A percentile compares a stretch with the other conserved stretches of the same genome.
Evolutionary conservation across 106 monocot species (phyloP).

Genomic region (Narthecium ossifragum): DNA sequence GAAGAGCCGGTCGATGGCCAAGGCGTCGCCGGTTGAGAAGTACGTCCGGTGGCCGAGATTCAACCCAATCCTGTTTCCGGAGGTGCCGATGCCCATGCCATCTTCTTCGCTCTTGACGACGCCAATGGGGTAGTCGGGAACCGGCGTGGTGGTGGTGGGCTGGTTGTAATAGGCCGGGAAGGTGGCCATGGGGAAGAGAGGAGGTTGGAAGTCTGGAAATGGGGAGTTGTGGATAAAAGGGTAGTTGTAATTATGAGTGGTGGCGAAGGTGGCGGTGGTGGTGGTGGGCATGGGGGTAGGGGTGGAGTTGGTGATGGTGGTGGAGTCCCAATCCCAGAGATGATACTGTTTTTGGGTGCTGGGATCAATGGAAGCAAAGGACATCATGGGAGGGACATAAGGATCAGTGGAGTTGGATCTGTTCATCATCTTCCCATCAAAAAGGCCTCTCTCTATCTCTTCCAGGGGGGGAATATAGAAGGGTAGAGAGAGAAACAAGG

Average conservation of each 20-base stretch:
- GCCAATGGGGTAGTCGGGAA: neutral
- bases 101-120: slow-evolving; percentile 1
- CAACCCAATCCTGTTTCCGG: slow-evolving; percentile 15
- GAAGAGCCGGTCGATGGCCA: slow-evolving; percentile 22
- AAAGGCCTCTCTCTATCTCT: too few species aligned
- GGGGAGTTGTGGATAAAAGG: neutral
- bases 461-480: neutral
- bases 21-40: slow-evolving; percentile 23
- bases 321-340: too few species aligned
- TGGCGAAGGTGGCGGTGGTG: neutral
- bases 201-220: too few species aligned
- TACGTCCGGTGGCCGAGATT: slow-evolving; percentile 44
- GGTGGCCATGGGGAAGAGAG: slow-evolving; percentile 2
- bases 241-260: neutral
- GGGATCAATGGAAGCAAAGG: neutral
- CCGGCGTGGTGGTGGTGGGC: neutral
- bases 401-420: slow-evolving; percentile 6
- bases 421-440: slow-evolving; percentile 16
- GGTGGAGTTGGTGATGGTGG: neutral
- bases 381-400: slow-evolving; percentile 4
- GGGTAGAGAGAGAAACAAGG: neutral
- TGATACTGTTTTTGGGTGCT: too few species aligned
- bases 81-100: neutral
- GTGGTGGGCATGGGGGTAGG: neutral
- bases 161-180: slow-evolving; percentile 4